Evolutionary conservation across 2,329 filamentous ascomycete genomes (phyloP).

Genomic region (Penicillium sp.): DNA sequence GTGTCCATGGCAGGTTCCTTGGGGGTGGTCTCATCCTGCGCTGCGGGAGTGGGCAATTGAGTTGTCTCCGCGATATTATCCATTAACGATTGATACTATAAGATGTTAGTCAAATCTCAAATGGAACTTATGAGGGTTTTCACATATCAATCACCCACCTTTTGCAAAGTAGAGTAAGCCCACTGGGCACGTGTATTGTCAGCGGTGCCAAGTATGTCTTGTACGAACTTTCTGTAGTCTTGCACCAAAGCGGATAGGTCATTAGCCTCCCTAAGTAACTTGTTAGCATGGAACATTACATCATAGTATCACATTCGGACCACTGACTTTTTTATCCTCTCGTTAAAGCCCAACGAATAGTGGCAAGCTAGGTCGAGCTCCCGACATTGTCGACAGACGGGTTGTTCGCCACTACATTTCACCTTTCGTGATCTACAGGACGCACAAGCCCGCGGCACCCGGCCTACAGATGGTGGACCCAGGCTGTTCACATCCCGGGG

Average conservation of each 20-base stretch:
- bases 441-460: neutral
- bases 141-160: neutral
- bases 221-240: neutral
- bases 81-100: neutral
- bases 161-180: neutral
- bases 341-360: neutral
- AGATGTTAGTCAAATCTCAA: neutral
- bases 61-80: neutral
- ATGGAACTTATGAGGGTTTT: neutral
- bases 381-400: constrained; percentile 1
- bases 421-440: neutral
- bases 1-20: too few species aligned
- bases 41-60: neutral
- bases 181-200: neutral
- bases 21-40: neutral
- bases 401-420: constrained; percentile 2
- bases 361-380: neutral
- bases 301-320: too few species aligned
- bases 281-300: neutral
- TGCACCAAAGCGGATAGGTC: neutral
- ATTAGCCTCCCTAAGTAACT: neutral
- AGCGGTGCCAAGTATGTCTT: neutral
- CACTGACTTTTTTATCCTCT: constrained; percentile 3
- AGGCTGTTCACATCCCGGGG: neutral
- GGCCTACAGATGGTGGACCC: neutral